Base-by-base conservation (phyloP, 1,284 basidiomycete genomes). In the Cystobasidiaceae sp. region DNA sequence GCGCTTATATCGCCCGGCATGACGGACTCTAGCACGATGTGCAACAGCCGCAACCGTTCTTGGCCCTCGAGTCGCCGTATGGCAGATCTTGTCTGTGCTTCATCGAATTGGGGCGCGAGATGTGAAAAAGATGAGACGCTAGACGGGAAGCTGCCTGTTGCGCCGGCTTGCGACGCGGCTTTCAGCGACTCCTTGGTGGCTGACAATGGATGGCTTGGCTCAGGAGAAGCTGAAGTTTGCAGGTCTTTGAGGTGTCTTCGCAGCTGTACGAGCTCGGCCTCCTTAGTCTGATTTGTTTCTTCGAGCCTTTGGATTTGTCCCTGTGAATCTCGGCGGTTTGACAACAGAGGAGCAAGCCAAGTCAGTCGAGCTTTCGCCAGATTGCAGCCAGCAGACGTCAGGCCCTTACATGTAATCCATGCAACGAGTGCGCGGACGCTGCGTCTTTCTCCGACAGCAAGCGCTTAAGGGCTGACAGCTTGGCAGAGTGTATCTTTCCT, bases 1-100 rank as follows among this genome's bases (percentile, higher is more conserved):
- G 59, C 37, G 0, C 65, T 65, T 25, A 74, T 69, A 45, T 75
- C 74, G 13, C 69, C 72, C 9, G 37, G 37, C 28, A 41, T 15
- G 21, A 27, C 21, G 13, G 49, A 23, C 13, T 51, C 49, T 11
- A 51, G 49, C 27, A 51, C 13, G 49, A 51, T 51, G 13, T 21
- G 17, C 13, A 51, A 21, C 11, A 51, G 21, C 7, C 25, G 11
- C 21, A 32, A 13, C 9, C 49, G 49, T 6, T 51, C 27, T 13
- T 9, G 9, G 13, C 9, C 13, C 9, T 13, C 30, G 15, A 51
- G 49, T 15, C 30, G 21, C 15, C 17, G 25, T 25, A 51, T 21
- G 21, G 49, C 45, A 13, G 45, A 17, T 13, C 45, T 8, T 48
- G 21, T 48, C 13, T 23, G 45, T 17, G 23, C 45, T 25, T 48